Base-by-base conservation (phyloP, 2,329 filamentous ascomycete genomes). In the Penicillium sp. region DNA sequence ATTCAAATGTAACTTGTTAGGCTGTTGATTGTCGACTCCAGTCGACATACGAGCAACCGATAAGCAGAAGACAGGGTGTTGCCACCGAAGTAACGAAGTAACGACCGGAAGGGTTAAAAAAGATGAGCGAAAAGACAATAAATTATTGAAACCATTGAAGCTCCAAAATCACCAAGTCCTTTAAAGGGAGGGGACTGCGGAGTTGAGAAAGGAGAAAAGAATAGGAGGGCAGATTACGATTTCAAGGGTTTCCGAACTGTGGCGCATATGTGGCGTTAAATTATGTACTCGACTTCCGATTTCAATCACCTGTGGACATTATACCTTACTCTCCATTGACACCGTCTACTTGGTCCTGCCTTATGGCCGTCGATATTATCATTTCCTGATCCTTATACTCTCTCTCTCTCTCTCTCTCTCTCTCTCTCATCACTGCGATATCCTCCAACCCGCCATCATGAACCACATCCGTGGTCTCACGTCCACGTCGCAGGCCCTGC, bases 21-120 rank as follows among this genome's bases (percentile, higher is more conserved):
- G 71, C 61, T 69, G 67, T 67, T 70, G 71, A 59, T 71, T 68
- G 68, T 77, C 73, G 58, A 75, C 66, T 55, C 73, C 72, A 69
- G 75, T 77, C 69, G 77, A 80, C 77, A 80, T 80, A 64, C 69
- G 71, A 69, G 61, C 64, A 64, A 58, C 44, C 46, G 44, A 53
- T 49, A 56, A 55, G 43, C 32, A 54, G 47, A 48, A 43, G 50
- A 49, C 40, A 51, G 43, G 53, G 50, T 50, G 48, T 47, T 42
- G 45, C 51, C 48, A 49, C 51, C 44, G 49, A 46, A 54, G 47
- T 56, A 66, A 57, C 58, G 62, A 60, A 54, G 47, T 56, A 66
- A 57, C 57, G 62, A 60, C 42, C 31, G 55, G 50, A 58, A 46
- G 27, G 40, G 38, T 51, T 52, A 51, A 51, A 27, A 38, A 24